Base-by-base conservation (phyloP, 2,329 filamentous ascomycete genomes). In the Tolypocladium tundrense region DNA sequence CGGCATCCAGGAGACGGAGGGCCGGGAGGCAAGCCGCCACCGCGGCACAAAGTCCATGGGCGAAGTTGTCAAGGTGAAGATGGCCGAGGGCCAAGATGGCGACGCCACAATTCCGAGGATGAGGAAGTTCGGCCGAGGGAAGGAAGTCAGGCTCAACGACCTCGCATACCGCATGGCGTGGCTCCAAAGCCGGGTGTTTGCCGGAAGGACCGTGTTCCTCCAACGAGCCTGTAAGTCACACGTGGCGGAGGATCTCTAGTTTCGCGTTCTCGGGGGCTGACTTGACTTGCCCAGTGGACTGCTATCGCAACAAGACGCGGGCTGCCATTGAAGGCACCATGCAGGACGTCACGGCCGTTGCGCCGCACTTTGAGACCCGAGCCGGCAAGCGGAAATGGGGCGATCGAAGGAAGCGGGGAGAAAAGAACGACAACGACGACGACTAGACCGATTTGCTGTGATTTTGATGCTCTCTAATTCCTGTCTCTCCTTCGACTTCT, bases 151-250 rank as follows among this genome's bases (percentile, higher is more conserved):
- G 54, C 77, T 97, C 61, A 97, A 97, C 69, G 92, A 97, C 68
- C 77, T 97, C 52, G 93, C 91, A 2, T 96, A 95, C 71, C 85
- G 93, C 53, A 95, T 99, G 89, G 92, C 90, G 54, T 99, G 94
- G 93, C 87, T 92, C 57, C 93, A 97, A 75, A 94, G 91, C 70
- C 82, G 93, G 67, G 90, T 93, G 13, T 97, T 97, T 76, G 87
- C 91, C 1, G 89, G 88, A 14, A 83, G 91, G 65, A 91, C 88
- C 45, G 79, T 96, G 53, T 97, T 97, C 72, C 77, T 97, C 66
- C 93, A 97, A 72, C 86, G 91, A 79, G 92, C 92, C 66, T 77
- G 92, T 96, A 78, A 85, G 91, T 88, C 21, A 3, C 13, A 13
- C 35, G 10, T 33, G 51, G 19, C 21, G 48, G 27, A 33, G 19